A percentile compares a stretch with the other conserved stretches of the same genome.
phyloP scores from a whole-genome alignment of 2,329 filamentous ascomycete species.

The Pseudogymnoascus pannorum region DNA sequence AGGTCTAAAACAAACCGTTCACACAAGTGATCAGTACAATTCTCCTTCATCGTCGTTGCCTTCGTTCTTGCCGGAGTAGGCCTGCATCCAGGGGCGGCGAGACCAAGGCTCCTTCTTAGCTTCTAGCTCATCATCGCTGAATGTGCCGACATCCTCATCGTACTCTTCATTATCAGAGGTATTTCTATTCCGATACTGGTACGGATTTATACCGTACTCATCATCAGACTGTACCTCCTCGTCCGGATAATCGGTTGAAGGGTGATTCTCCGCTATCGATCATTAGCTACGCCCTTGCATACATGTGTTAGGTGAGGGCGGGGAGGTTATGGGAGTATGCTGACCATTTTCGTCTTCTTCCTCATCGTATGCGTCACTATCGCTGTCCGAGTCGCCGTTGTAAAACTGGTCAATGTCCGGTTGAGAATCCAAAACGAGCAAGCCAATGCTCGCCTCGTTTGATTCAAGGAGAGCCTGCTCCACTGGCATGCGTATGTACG shows the following conservation, averaged over 20 bases:
- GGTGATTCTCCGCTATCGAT: constrained; percentile 64
- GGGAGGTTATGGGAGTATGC: constrained; percentile 14
- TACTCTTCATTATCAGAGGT: constrained; percentile 27
- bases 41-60: constrained; percentile 6
- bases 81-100: constrained; percentile 14
- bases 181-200: constrained; percentile 41
- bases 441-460: constrained; percentile 40
- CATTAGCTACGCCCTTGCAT: constrained; percentile 14
- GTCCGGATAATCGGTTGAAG: constrained; percentile 72
- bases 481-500: constrained; percentile 54
- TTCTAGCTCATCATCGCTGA: constrained; percentile 24
- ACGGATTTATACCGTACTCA: constrained; percentile 50
- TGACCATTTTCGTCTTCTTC: constrained; percentile 61
- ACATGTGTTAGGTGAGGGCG: background rate
- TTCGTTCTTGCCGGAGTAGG: background rate
- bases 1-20: background rate
- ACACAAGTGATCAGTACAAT: background rate
- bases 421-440: constrained; percentile 28
- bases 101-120: constrained; percentile 24
- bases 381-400: constrained; percentile 48
- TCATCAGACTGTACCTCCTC: constrained; percentile 70
- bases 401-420: constrained; percentile 50
- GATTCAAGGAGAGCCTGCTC: constrained; percentile 41
- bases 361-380: constrained; percentile 48
- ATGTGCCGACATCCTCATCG: constrained; percentile 16